Percentiles rank a stretch among this genome's conserved stretches.
Evolutionary conservation across 1,284 basidiomycete species (phyloP).

Genomic region (Fereydounia khargensis): DNA sequence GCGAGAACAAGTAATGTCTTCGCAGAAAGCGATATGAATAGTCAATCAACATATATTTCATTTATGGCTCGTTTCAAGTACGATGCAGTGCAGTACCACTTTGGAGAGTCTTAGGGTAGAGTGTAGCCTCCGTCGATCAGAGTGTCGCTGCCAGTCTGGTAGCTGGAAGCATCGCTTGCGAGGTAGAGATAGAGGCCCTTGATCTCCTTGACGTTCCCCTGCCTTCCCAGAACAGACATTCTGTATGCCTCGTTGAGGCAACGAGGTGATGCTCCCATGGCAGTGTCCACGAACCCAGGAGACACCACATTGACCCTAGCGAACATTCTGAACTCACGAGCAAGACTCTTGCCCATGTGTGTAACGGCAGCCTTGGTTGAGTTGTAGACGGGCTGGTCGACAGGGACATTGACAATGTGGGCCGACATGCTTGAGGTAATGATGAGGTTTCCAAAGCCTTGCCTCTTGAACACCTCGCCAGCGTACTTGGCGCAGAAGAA

Average conservation of each 20-base stretch:
- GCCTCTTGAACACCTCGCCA: conserved; percentile 52
- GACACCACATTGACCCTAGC: conserved; percentile 57
- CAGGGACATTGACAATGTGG: conserved; percentile 46
- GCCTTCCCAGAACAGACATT: conserved; percentile 41
- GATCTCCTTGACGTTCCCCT: conserved; percentile 52
- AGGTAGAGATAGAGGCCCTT: conserved; percentile 51
- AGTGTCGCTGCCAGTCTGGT: conserved; percentile 35
- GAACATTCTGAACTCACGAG: conserved; percentile 49
- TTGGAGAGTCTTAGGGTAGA: conserved; percentile 27
- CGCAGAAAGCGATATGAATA: too few relatives aligned
- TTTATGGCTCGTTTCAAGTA: too few relatives aligned
- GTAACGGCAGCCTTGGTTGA: conserved; percentile 47
- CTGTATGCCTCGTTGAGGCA: conserved; percentile 35
- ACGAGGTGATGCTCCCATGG: conserved; percentile 42
- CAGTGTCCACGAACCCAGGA: conserved; percentile 54
- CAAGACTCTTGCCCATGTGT: conserved; percentile 41
- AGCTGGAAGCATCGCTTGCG: conserved; percentile 37
- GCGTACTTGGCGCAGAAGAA: conserved; percentile 46
- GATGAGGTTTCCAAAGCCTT: conserved; percentile 50
- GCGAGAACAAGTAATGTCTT: too few relatives aligned
- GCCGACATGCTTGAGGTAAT: conserved; percentile 45
- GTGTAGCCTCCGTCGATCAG: conserved; percentile 49
- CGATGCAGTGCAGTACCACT: too few relatives aligned
- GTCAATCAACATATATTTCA: too few relatives aligned
- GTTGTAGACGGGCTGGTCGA: conserved; percentile 44